These are phyloP conservation scores for Coffea humblotiana DNA, from an alignment of 305 asterid genomes.

Conservation along the genomic window DNA sequence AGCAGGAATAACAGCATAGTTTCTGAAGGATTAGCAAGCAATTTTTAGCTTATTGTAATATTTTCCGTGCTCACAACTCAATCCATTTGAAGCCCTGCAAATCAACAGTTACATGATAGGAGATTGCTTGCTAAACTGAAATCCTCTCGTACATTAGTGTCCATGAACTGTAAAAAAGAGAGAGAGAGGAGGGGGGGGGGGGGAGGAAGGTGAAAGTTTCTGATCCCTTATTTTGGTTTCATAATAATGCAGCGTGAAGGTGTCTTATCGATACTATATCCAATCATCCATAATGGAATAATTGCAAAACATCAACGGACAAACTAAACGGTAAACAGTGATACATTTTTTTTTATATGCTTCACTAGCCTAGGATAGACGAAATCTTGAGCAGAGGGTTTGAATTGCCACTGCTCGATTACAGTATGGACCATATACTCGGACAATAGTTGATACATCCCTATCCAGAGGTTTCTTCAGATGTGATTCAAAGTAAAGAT, in stretches of 20 bases:
- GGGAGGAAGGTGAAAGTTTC: too few relatives aligned
- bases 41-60: too few relatives aligned
- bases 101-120: neutral
- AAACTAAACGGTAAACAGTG: too few relatives aligned
- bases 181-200: too few relatives aligned
- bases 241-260: too few relatives aligned
- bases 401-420: neutral
- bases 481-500: neutral
- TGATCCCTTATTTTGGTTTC: too few relatives aligned
- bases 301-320: too few relatives aligned
- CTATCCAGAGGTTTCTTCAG: neutral
- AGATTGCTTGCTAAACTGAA: neutral
- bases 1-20: neutral
- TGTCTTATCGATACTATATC: too few relatives aligned
- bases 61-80: neutral
- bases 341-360: too few relatives aligned
- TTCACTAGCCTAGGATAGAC: too few relatives aligned
- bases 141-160: neutral
- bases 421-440: neutral
- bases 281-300: too few relatives aligned
- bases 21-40: neutral
- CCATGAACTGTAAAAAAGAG: neutral
- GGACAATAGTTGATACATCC: neutral
- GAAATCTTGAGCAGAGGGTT: too few relatives aligned
- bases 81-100: neutral